Conservation (phyloP, 768 basidiomycete species). For the Sarcomyxa edulis region DNA sequence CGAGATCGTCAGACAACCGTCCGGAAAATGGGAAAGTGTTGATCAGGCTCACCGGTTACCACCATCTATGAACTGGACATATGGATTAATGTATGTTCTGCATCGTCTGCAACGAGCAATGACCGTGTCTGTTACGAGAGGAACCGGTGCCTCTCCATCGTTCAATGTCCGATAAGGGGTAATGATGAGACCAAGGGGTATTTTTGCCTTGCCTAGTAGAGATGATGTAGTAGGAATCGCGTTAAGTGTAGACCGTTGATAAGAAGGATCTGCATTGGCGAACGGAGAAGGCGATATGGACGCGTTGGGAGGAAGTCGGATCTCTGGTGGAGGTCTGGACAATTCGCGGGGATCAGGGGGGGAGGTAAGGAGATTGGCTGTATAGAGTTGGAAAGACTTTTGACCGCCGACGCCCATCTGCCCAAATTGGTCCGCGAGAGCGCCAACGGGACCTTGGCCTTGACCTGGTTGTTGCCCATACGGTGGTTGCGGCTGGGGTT, state of each 20-base stretch:
- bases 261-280: slow-evolving; percentile 85
- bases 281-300: slow-evolving; percentile 71
- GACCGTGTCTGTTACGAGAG: slow-evolving; percentile 88
- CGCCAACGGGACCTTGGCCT: slow-evolving; percentile 35
- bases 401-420: slow-evolving; percentile 84
- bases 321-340: slow-evolving; percentile 78
- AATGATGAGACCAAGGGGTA: slow-evolving; percentile 84
- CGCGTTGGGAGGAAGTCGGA: slow-evolving; percentile 81
- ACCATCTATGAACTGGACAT: slow-evolving; percentile 96
- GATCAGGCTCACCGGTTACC: slow-evolving; percentile 75
- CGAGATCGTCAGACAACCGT: not conserved
- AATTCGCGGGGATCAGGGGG: slow-evolving; percentile 90
- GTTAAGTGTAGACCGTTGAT: slow-evolving; percentile 88
- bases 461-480: slow-evolving; percentile 32
- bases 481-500: slow-evolving; percentile 13
- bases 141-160: slow-evolving; percentile 78
- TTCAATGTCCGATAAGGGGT: slow-evolving; percentile 88
- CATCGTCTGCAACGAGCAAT: slow-evolving; percentile 96
- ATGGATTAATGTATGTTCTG: slow-evolving; percentile 96
- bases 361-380: slow-evolving; percentile 87
- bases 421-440: slow-evolving; percentile 78
- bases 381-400: slow-evolving; percentile 74
- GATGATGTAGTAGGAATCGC: slow-evolving; percentile 90
- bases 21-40: not conserved
- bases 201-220: slow-evolving; percentile 81